Percentiles rank a stretch among this genome's conserved stretches.
These are phyloP conservation scores for Nematodospora anomalae DNA, from an alignment of 1,139 yeast species.

Conservation along the genomic window DNA sequence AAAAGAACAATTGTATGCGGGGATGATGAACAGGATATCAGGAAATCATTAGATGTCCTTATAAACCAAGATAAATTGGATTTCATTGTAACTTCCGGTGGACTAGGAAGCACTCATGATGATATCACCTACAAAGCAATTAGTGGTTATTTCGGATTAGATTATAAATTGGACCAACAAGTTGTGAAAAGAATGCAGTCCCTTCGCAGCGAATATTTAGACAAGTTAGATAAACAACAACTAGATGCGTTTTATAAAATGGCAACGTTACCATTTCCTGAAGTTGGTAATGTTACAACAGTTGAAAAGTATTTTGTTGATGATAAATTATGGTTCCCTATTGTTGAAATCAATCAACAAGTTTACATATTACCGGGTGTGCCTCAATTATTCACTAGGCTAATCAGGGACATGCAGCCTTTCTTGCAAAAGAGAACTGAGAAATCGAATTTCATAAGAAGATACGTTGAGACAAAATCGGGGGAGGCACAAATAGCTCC, in stretches of 20 bases:
- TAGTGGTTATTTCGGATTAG: constrained; percentile 60
- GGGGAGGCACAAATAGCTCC: constrained; percentile 73
- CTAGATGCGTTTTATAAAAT: constrained; percentile 64
- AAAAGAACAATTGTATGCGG: constrained; percentile 71
- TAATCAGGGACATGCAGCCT: constrained; percentile 39
- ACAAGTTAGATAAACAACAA: constrained; percentile 44
- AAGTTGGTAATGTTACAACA: constrained; percentile 15
- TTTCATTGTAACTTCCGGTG: constrained; percentile 77
- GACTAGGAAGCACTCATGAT: constrained; percentile 88
- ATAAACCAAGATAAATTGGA: constrained; percentile 51
- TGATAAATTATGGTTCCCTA: constrained; percentile 77
- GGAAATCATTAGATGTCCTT: constrained; percentile 49
- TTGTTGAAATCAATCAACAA: constrained; percentile 61
- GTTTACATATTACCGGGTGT: constrained; percentile 81
- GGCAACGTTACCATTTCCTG: constrained; percentile 66
- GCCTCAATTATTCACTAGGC: constrained; percentile 63
- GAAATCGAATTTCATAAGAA: constrained; percentile 37
- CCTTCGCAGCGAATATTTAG: constrained; percentile 43
- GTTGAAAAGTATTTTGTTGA: constrained; percentile 56
- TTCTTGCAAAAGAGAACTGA: constrained; percentile 27
- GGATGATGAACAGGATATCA: constrained; percentile 69
- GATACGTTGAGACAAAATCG: constrained; percentile 59
- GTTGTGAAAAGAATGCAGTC: constrained; percentile 61
- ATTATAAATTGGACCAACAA: constrained; percentile 52
- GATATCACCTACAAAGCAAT: constrained; percentile 78